Base-by-base conservation (phyloP, 345 rosid genomes). In the Rhodamnia argentea region DNA sequence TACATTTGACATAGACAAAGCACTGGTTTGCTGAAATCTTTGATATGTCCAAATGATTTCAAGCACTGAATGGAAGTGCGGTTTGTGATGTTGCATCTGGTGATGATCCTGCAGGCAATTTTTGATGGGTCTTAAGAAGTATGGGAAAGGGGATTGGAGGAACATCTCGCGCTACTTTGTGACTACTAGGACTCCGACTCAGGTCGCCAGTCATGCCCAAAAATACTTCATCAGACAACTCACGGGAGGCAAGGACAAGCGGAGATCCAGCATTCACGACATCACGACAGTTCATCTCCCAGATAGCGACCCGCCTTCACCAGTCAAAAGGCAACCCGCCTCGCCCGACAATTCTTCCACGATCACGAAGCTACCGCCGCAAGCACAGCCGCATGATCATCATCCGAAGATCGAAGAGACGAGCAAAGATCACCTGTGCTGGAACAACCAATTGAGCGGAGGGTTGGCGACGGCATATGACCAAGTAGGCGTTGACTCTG, bases 111-210 rank as follows among this genome's bases (percentile, higher is more conserved):
- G 89, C 97, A 97, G 99, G 90, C 98, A 92, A 86, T 97, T 97
- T 90, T 90, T 97, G 86, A 88, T 94, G 96, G 99, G 99, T 56
- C 91, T 97, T 27, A 94, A 95, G 88, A 97, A 94, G 90, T 95
- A 95, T 89, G 99, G 99, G 20, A 97, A 97, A 90, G 99, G 99
- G 53, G 99, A 97, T 86, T 97, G 99, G 99, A 94, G 99, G 90
- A 96, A 95, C 70, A 97, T 97, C 87, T 96, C 99, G 3, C 93
- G 99, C 76, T 92, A 95, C 85, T 96, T 94, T 52, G 99, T 97
- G 91, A 94, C 92, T 8, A 91, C 95, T 51, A 86, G 99, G 74
- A 97, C 99, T 26, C 99, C 99, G 3, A 97, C 99, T 81, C 99
- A 97, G 91, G 99, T 97, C 23, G 99, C 99, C 4, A 97, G 99